These are phyloP conservation scores for Paralagenidium karlingii DNA, from an alignment of 352 stramenopile species.

Conservation along the genomic window DNA sequence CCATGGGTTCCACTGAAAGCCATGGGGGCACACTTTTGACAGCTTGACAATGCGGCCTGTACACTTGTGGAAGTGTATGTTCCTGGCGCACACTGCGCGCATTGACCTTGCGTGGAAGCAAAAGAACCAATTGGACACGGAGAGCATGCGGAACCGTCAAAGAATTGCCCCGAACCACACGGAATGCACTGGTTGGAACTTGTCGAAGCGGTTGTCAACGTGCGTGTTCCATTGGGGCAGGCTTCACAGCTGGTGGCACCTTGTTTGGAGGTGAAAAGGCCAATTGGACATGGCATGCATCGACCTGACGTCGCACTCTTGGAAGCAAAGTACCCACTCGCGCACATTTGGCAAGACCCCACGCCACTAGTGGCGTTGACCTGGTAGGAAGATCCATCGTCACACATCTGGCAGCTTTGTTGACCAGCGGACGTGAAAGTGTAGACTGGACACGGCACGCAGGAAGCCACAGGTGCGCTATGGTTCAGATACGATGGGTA, in stretches of 20 bases:
- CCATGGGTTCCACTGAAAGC: constrained; percentile 9
- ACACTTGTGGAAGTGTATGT: constrained; percentile 14
- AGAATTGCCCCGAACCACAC: constrained; percentile 16
- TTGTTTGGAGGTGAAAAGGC: constrained; percentile 14
- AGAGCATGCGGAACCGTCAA: constrained; percentile 16
- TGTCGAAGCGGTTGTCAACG: constrained; percentile 7
- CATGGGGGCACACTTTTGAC: constrained; percentile 30
- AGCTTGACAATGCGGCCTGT: constrained; percentile 9
- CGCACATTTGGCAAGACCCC: no score
- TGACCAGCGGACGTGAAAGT: constrained; percentile 24
- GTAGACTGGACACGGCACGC: constrained; percentile 15
- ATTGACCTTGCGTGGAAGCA: constrained; percentile 16
- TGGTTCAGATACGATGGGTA: no score
- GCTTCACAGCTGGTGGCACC: constrained; percentile 11
- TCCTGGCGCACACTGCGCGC: constrained; percentile 22
- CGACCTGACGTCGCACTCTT: constrained; percentile 12
- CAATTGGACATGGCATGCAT: constrained; percentile 28
- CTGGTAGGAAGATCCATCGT: no score
- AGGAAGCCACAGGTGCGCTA: constrained; percentile 11
- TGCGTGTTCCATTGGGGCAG: constrained; percentile 25
- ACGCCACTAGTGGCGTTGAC: no score
- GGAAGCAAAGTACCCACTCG: constrained; percentile 23
- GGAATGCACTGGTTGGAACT: constrained; percentile 14
- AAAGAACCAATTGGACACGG: constrained; percentile 9
- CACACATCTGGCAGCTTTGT: constrained; percentile 15